Conservation (phyloP, 371 early-diverging fungal genomes). For the Syncephalastrum monosporum region DNA sequence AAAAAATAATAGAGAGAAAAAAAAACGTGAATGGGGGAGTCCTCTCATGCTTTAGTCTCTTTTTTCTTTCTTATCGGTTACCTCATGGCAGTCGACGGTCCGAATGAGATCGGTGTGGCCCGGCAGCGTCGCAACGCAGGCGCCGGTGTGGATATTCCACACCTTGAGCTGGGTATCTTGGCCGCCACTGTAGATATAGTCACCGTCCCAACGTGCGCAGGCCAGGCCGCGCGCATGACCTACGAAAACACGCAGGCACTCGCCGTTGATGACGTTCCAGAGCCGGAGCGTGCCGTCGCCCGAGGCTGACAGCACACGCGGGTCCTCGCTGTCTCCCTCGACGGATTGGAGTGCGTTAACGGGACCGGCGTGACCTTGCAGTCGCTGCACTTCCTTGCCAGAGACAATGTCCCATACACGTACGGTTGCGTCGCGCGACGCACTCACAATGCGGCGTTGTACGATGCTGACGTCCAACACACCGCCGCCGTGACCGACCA, state of each 20-base stretch:
- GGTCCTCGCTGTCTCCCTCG: slow-evolving; percentile 28
- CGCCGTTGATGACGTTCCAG: slow-evolving; percentile 79
- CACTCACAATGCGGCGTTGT: slow-evolving; percentile 66
- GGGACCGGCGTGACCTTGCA: slow-evolving; percentile 82
- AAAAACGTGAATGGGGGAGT: slow-evolving; percentile 12
- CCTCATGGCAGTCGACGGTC: slow-evolving; percentile 75
- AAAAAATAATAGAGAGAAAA: neutral
- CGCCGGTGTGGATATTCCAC: slow-evolving; percentile 90
- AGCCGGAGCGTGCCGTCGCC: slow-evolving; percentile 86
- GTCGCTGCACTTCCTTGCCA: slow-evolving; percentile 56
- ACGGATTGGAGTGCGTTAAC: slow-evolving; percentile 84
- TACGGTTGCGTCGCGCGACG: slow-evolving; percentile 72
- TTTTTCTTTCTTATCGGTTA: slow-evolving; percentile 66
- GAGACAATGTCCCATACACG: slow-evolving; percentile 48
- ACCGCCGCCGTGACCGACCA: slow-evolving; percentile 69
- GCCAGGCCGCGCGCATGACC: slow-evolving; percentile 89
- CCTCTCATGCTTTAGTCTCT: slow-evolving; percentile 49
- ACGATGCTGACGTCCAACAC: slow-evolving; percentile 85
- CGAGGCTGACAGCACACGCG: slow-evolving; percentile 80
- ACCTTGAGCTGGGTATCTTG: slow-evolving; percentile 88
- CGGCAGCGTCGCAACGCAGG: slow-evolving; percentile 65
- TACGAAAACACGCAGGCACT: slow-evolving; percentile 60
- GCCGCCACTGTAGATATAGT: slow-evolving; percentile 86
- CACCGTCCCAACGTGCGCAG: slow-evolving; percentile 88
- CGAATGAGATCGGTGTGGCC: slow-evolving; percentile 94